phyloP scores from a whole-genome alignment of 2,329 filamentous ascomycete genomes.

The Trichoderma koningiopsis region DNA sequence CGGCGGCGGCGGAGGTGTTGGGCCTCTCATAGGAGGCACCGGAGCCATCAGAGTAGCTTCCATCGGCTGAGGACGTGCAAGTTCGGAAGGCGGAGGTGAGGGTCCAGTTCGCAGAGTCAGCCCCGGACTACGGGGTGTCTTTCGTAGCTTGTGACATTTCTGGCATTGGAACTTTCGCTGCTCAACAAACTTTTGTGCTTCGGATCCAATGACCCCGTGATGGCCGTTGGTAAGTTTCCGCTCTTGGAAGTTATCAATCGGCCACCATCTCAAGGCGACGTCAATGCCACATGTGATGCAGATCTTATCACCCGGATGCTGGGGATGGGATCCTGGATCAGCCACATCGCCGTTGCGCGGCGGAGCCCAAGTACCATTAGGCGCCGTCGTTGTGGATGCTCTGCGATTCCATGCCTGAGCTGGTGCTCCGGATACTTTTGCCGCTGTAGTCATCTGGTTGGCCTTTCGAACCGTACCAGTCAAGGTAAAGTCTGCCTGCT shows the following conservation, averaged over 20 bases:
- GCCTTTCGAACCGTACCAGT: constrained; percentile 94
- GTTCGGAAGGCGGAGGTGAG: constrained; percentile 19
- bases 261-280: constrained; percentile 75
- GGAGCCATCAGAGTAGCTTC: constrained; percentile 29
- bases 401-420: constrained; percentile 49
- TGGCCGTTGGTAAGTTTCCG: constrained; percentile 56
- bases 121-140: constrained; percentile 35
- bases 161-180: constrained; percentile 72
- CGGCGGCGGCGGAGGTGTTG: constrained; percentile 37
- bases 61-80: constrained; percentile 23
- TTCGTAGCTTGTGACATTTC: constrained; percentile 65
- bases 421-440: constrained; percentile 52
- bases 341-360: constrained; percentile 33
- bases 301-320: constrained; percentile 52
- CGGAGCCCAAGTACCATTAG: constrained; percentile 29
- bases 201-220: constrained; percentile 53
- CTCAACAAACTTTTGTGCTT: constrained; percentile 61
- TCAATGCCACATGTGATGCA: constrained; percentile 69
- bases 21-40: constrained; percentile 35
- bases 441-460: constrained; percentile 69
- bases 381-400: constrained; percentile 54
- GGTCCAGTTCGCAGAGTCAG: constrained; percentile 7
- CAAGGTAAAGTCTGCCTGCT: constrained; percentile 87
- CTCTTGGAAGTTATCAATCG: constrained; percentile 55
- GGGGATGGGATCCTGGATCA: constrained; percentile 34